A percentile compares a stretch with the other conserved stretches of the same genome.
These are phyloP conservation scores for Citrus maxima DNA, from an alignment of 345 rosid species.

Conservation along the genomic window DNA sequence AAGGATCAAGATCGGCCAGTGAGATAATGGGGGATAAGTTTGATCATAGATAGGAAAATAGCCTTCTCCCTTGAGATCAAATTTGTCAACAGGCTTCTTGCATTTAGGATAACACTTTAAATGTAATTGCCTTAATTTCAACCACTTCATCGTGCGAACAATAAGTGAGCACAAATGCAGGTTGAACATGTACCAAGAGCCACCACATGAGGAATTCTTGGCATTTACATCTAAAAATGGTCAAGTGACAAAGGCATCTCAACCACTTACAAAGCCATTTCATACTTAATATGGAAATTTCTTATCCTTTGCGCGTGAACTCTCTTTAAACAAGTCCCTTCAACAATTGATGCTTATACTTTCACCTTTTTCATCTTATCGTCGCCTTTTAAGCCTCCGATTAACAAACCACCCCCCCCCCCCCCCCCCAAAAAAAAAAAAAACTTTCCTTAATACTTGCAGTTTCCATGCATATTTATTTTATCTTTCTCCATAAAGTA, in stretches of 20 bases:
- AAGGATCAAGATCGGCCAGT: too few relatives aligned
- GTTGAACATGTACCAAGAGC: neutral
- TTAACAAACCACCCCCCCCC: neutral
- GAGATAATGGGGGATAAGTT: too few relatives aligned
- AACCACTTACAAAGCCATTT: neutral
- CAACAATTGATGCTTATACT: slow-evolving; percentile 18
- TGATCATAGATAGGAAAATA: too few relatives aligned
- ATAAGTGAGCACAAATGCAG: neutral
- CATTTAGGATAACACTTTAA: neutral
- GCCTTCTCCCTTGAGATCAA: too few relatives aligned
- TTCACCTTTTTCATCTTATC: neutral
- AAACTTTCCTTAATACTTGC: neutral
- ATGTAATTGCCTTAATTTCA: neutral
- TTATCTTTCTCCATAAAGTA: neutral
- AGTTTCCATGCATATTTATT: too few relatives aligned
- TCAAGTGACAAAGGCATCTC: slow-evolving; percentile 12
- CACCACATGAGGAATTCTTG: neutral
- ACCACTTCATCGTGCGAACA: neutral
- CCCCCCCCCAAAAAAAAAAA: too few relatives aligned
- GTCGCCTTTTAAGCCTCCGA: neutral
- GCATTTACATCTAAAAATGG: slow-evolving; percentile 14
- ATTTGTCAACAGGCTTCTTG: neutral
- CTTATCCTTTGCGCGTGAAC: slow-evolving; percentile 13
- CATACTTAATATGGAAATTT: neutral
- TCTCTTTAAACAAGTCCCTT: neutral